Base-by-base conservation (phyloP, 2,329 filamentous ascomycete genomes). In the Huntiella bhutanensis region DNA sequence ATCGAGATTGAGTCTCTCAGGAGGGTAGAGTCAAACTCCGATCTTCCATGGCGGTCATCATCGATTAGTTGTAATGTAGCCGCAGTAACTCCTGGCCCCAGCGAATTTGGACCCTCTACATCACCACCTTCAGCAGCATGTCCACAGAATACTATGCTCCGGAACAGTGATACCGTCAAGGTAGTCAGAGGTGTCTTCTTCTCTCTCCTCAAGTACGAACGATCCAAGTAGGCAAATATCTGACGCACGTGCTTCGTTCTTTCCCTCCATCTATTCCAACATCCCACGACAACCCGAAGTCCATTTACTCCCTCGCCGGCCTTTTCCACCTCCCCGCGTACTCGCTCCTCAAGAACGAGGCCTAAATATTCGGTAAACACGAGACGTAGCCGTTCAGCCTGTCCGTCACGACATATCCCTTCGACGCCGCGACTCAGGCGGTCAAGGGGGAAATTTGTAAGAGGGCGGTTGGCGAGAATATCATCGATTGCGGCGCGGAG, bases 201-300 rank as follows among this genome's bases (percentile, higher is more conserved):
- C 40, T 78, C 77, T 48, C 80, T 78, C 2, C 94, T 67, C 5
- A 98, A 69, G 57, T 86, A 95, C 2, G 86, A 83, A 52, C 91
- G 78, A 59, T 98, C 88, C 53, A 98, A 71, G 57, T 87, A 98
- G 64, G 86, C 93, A 62, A 95, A 96, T 35, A 92, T 81, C 52
- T 82, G 88, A 42, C 86, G 76, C 45, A 98, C 74, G 11, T 79
- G 77, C 53, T 77, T 73, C 15, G 49, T 50, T 38, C 49, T 48
- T 19, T 43, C 43, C 28, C 78, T 81, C 87, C 88, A 98, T 16
- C 66, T 67, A 48, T 70, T 68, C 88, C 91, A 98, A 45, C 71
- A 64, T 32, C 62, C 54, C 69, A 68, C 50, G 95, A 61, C 47
- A 80, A 67, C 35, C 78, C 74, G 8, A 84, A 65, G 51, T 80